phyloP scores from a whole-genome alignment of 1,284 basidiomycete species.

The Sporisorium iseilematis-ciliati region DNA sequence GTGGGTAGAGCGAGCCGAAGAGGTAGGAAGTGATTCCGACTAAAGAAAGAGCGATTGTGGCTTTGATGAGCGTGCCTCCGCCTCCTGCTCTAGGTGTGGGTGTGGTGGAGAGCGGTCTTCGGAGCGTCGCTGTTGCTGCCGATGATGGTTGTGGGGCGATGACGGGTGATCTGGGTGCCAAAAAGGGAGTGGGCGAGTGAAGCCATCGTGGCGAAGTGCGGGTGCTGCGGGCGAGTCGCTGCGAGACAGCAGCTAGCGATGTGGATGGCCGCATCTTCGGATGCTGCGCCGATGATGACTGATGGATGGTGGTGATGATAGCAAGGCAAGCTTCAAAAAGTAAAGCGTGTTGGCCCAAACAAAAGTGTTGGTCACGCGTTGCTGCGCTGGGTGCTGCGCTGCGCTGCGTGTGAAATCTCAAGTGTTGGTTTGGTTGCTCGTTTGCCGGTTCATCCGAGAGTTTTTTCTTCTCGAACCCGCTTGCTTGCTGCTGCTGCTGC shows the following conservation, averaged over 20 bases:
- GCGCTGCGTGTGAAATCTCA: too few species aligned
- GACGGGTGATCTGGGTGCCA: not conserved
- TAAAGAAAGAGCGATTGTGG: slow-evolving; percentile 46
- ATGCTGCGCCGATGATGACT: not conserved
- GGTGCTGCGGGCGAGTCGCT: slow-evolving; percentile 2
- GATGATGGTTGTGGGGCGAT: not conserved
- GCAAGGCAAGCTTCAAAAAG: not conserved
- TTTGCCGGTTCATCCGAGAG: slow-evolving; percentile 9
- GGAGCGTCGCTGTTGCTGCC: slow-evolving; percentile 6
- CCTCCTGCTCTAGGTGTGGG: slow-evolving; percentile 25
- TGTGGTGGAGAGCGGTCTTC: slow-evolving; percentile 35
- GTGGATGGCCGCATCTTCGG: slow-evolving; percentile 17
- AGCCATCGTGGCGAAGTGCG: not conserved
- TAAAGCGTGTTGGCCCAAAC: not conserved
- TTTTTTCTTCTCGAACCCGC: not conserved
- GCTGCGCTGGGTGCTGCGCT: not conserved
- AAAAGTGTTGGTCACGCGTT: too few species aligned
- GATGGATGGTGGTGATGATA: slow-evolving; percentile 12
- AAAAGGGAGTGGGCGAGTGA: not conserved
- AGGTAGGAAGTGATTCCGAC: slow-evolving; percentile 71
- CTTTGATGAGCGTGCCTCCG: slow-evolving; percentile 28
- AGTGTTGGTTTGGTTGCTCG: slow-evolving; percentile 6
- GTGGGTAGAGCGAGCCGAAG: slow-evolving; percentile 77
- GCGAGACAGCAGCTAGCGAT: slow-evolving; percentile 18
- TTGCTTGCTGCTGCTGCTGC: too few species aligned